These are phyloP conservation scores for Rheum nobile DNA, from an alignment of 148 eudicot species.

Conservation along the genomic window DNA sequence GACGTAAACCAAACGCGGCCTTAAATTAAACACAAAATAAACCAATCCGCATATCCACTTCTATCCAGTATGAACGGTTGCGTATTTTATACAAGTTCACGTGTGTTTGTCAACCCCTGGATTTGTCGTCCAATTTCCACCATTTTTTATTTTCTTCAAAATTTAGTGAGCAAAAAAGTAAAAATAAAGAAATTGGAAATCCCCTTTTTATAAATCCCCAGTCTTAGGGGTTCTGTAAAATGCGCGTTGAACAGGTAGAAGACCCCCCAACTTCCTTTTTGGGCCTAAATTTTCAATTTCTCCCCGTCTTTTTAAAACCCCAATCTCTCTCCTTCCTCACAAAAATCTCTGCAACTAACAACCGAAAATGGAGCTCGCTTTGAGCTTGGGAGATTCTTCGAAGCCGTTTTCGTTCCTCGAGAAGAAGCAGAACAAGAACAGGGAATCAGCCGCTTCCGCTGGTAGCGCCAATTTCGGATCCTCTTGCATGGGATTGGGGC, in stretches of 20 bases:
- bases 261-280: neutral
- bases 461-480: neutral
- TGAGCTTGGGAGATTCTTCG: slow-evolving; percentile 10
- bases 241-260: slow-evolving; percentile 1
- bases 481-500: slow-evolving; percentile 10
- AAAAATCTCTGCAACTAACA: neutral
- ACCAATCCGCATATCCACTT: neutral
- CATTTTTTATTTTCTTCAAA: neutral
- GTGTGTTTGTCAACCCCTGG: slow-evolving; percentile 12
- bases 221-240: neutral
- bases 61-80: neutral
- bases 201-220: neutral
- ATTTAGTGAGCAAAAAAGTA: too few species aligned
- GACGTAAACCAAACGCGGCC: slow-evolving; percentile 3
- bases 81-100: slow-evolving; percentile 11
- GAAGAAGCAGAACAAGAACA: neutral
- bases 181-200: neutral
- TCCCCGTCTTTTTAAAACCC: neutral
- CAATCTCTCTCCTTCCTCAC: neutral
- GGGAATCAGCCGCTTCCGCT: neutral
- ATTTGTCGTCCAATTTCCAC: neutral
- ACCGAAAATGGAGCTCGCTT: slow-evolving; percentile 7
- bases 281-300: neutral
- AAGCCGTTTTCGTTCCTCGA: slow-evolving; percentile 8
- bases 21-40: neutral